These are phyloP conservation scores for Purpureocillium takamizusanense DNA, from an alignment of 2,329 filamentous ascomycete genomes.

Conservation along the genomic window DNA sequence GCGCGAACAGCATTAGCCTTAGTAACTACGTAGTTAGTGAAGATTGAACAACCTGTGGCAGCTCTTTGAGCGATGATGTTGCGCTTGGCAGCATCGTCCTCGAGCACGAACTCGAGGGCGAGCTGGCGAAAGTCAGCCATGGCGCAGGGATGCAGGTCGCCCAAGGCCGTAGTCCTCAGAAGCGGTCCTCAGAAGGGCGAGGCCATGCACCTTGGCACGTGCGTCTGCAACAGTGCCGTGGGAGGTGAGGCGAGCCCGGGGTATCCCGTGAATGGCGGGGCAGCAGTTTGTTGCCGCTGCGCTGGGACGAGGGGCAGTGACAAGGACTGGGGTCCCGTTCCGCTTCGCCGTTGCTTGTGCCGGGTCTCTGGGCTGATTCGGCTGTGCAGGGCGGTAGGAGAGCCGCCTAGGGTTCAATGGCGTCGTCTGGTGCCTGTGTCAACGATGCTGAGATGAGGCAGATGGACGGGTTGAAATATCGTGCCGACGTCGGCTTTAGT, in stretches of 20 bases:
- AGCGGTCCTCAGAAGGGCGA: too few relatives aligned
- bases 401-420: not conserved
- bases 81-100: constrained; percentile 34
- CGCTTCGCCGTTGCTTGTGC: too few relatives aligned
- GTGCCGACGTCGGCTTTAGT: constrained; percentile 1
- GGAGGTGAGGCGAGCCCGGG: too few relatives aligned
- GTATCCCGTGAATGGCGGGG: too few relatives aligned
- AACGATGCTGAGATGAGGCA: too few relatives aligned
- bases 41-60: constrained; percentile 26
- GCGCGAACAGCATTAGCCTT: constrained; percentile 5
- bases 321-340: too few relatives aligned
- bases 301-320: too few relatives aligned
- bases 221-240: too few relatives aligned
- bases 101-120: constrained; percentile 44
- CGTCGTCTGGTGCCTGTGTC: not conserved
- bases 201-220: not conserved
- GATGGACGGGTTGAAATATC: not conserved
- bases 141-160: not conserved
- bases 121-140: constrained; percentile 45
- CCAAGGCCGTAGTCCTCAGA: too few relatives aligned
- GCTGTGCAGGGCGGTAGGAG: too few relatives aligned
- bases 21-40: accelerated
- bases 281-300: too few relatives aligned
- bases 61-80: constrained; percentile 33
- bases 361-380: too few relatives aligned